Evolutionary conservation across 2,329 filamentous ascomycete species (phyloP).

Genomic region (Sphaerulina musiva): DNA sequence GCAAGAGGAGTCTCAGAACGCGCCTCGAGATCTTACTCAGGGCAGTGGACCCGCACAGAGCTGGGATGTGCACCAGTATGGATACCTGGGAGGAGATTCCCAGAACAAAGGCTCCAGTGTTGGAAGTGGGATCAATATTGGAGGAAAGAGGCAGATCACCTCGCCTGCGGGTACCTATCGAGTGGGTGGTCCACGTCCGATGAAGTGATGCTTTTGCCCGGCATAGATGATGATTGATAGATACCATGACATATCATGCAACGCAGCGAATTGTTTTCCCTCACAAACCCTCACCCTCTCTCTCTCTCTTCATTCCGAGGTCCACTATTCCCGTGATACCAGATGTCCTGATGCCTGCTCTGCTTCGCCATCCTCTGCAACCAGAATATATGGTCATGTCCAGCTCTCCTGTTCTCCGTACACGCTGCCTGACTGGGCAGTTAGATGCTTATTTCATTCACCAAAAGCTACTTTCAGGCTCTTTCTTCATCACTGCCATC

Average conservation of each 20-base stretch:
- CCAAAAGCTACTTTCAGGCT: no score
- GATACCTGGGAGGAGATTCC: slow-evolving; percentile 67
- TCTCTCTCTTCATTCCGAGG: no score
- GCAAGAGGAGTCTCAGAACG: slow-evolving; percentile 58
- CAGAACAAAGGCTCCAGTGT: slow-evolving; percentile 59
- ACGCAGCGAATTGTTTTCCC: not conserved
- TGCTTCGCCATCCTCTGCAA: no score
- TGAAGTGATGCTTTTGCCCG: slow-evolving; percentile 38
- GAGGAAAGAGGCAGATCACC: slow-evolving; percentile 62
- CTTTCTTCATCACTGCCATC: no score
- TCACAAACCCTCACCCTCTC: no score
- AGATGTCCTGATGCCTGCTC: no score
- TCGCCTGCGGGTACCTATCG: slow-evolving; percentile 8
- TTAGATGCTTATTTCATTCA: no score
- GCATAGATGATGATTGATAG: slow-evolving; percentile 6
- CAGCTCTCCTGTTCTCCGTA: no score
- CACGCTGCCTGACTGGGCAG: no score
- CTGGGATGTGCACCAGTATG: slow-evolving; percentile 73
- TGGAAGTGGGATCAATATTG: slow-evolving; percentile 57
- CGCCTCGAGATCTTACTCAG: slow-evolving; percentile 50
- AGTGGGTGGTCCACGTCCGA: slow-evolving; percentile 67
- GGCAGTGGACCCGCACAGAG: slow-evolving; percentile 61
- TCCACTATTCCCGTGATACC: no score
- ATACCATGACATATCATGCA: slow-evolving; percentile 1
- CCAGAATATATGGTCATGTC: no score